Evolutionary conservation across 805 yeast genomes (phyloP), one percentile per base, ranked within the genome.

Genomic region (Yamadazyma laniorum): DNA sequence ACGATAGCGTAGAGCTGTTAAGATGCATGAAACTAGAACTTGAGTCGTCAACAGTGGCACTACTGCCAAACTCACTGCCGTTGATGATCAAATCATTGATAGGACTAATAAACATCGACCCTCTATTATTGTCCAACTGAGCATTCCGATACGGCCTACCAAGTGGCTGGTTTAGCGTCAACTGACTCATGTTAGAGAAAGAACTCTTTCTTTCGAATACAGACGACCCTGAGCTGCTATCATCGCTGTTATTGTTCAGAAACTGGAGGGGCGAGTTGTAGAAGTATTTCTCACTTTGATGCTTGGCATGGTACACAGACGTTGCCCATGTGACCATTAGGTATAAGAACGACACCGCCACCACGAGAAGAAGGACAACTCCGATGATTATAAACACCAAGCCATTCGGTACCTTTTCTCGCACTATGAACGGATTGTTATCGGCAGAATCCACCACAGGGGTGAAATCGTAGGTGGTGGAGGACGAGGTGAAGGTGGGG

Each of bases 101-200:
- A 2, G 82, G 82, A 18, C 79, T 74, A 14, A 76, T 62, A 42
- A 73, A 74, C 72, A 76, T 61, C 4, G 79, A 73, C 8, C 59
- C 56, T 43, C 79, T 52, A 15, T 62, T 55, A 29, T 42, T 44
- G 25, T 43, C 40, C 21, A 39, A 35, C 25, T 49, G 44, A 30
- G 58, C 55, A 43, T 60, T 57, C 17, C 59, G 46, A 38, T 63
- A 63, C 5, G 62, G n/a, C 13, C 60, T 44, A 11, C 66, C 67
- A 23, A 39, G 35, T 8, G 42, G 45, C 27, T 46, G 44, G 16
- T 43, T 43, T 15, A 46, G 23, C 5, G 43, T 34, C 38, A 39
- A 25, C 19, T 45, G 49, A 34, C 49, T 45, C 19, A 39, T 12
- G 34, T 37, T 45, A 6, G 40, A 35, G 5, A 37, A 22, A 8